Evolutionary conservation across 176 grass and related monocot genomes (phyloP).

Genomic region (Cocos nucifera): DNA sequence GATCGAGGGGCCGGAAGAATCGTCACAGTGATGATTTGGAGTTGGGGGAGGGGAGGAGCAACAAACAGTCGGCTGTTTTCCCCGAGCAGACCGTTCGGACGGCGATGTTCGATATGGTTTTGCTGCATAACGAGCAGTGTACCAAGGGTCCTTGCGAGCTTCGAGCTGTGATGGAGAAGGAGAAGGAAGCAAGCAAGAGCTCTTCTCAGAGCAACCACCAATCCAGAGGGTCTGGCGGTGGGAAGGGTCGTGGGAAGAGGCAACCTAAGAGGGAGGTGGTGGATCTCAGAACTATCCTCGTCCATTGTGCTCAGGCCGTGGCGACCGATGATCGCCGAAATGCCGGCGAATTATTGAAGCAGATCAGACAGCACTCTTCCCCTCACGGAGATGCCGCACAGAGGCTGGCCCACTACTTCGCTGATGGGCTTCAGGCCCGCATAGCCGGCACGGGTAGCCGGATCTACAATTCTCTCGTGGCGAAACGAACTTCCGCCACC

Average conservation of each 20-base stretch:
- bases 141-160: neutral
- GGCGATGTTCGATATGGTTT: neutral
- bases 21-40: neutral
- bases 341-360: too few species aligned
- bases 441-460: too few species aligned
- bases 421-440: too few species aligned
- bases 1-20: slow-evolving; percentile 3
- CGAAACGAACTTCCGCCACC: too few species aligned
- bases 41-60: slow-evolving; percentile 7
- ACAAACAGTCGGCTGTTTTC: neutral
- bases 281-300: too few species aligned
- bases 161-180: neutral
- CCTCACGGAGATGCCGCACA: too few species aligned
- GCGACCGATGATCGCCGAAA: too few species aligned
- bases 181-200: neutral
- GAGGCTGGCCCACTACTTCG: too few species aligned
- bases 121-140: neutral
- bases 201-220: neutral
- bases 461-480: too few species aligned
- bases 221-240: slow-evolving; percentile 1
- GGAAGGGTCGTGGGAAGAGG: neutral
- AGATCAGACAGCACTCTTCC: too few species aligned
- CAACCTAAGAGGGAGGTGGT: neutral
- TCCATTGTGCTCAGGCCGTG: too few species aligned
- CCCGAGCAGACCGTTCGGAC: neutral